phyloP scores from a whole-genome alignment of 495 filamentous ascomycete genomes.

The Penicillium verhagenii region DNA sequence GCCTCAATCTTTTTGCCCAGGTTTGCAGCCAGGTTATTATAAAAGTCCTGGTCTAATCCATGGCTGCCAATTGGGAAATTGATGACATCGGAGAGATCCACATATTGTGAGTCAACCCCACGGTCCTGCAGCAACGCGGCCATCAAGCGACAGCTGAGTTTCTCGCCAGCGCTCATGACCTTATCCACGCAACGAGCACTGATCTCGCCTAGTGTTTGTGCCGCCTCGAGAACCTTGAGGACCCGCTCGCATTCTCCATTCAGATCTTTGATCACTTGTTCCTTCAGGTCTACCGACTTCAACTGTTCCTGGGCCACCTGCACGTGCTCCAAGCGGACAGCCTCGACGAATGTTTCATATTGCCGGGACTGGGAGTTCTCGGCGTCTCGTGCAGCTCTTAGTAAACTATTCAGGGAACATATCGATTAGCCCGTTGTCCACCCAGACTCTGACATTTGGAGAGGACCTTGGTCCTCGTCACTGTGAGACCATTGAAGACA shows the following conservation, averaged over 20 bases:
- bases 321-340: constrained; percentile 73
- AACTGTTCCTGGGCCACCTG: constrained; percentile 63
- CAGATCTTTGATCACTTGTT: constrained; percentile 58
- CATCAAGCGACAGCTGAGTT: constrained; percentile 87
- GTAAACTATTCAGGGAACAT: constrained; percentile 44
- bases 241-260: constrained; percentile 68
- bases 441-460: not conserved
- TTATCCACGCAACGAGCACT: constrained; percentile 81
- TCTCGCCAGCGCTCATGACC: constrained; percentile 90
- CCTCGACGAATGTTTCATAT: constrained; percentile 69
- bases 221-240: constrained; percentile 57
- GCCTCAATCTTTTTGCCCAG: constrained; percentile 66
- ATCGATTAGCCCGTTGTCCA: not conserved
- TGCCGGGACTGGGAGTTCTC: constrained; percentile 59
- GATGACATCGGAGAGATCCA: constrained; percentile 78
- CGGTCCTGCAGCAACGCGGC: constrained; percentile 73
- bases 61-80: constrained; percentile 55
- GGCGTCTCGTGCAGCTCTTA: constrained; percentile 66
- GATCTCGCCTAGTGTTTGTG: constrained; percentile 64
- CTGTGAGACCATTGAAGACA: not conserved
- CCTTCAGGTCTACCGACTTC: constrained; percentile 56
- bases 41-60: constrained; percentile 77
- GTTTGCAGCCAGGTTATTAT: constrained; percentile 61
- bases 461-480: not conserved
- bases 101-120: constrained; percentile 77